phyloP scores from a whole-genome alignment of 2,329 filamentous ascomycete genomes.

The Dactylellina sp. region DNA sequence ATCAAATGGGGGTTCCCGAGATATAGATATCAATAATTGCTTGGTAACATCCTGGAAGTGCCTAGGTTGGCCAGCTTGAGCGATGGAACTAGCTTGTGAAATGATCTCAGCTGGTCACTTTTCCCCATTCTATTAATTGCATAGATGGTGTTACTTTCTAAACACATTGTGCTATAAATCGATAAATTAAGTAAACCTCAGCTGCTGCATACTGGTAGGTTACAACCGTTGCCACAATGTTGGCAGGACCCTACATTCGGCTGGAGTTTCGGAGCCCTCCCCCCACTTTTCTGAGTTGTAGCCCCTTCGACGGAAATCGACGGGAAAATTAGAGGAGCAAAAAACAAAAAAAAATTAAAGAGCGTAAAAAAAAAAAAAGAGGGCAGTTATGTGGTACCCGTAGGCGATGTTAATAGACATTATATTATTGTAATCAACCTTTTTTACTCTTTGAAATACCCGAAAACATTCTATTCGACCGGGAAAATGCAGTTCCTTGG shows the following conservation, averaged over 20 bases:
- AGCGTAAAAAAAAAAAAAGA: no score
- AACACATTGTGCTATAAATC: no score
- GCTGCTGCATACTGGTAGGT: conserved; percentile 3
- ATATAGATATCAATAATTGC: conserved; percentile 15
- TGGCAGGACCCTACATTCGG: background rate
- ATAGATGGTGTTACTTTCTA: no score
- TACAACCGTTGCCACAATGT: conserved; percentile 22
- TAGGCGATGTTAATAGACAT: conserved; percentile 24
- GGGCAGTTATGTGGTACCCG: no score
- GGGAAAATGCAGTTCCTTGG: conserved; percentile 44
- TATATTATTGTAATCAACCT: conserved; percentile 25
- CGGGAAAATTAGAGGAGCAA: conserved; percentile 37
- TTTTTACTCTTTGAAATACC: conserved; percentile 46
- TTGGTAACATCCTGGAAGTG: conserved; percentile 9
- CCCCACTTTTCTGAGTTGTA: conserved; percentile 27
- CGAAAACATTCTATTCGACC: conserved; percentile 51
- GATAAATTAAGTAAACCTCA: no score
- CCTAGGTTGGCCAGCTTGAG: conserved; percentile 19
- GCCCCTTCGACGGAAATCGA: conserved; percentile 35
- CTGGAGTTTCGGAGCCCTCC: conserved; percentile 1
- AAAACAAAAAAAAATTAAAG: background rate
- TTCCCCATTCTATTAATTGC: no score
- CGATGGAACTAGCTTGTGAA: conserved; percentile 34
- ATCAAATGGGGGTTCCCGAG: conserved; percentile 38
- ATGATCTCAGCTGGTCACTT: background rate